A percentile compares a stretch with the other conserved stretches of the same genome.
phyloP scores from a whole-genome alignment of 2,329 filamentous ascomycete genomes.

The Colletotrichum plurivorum region DNA sequence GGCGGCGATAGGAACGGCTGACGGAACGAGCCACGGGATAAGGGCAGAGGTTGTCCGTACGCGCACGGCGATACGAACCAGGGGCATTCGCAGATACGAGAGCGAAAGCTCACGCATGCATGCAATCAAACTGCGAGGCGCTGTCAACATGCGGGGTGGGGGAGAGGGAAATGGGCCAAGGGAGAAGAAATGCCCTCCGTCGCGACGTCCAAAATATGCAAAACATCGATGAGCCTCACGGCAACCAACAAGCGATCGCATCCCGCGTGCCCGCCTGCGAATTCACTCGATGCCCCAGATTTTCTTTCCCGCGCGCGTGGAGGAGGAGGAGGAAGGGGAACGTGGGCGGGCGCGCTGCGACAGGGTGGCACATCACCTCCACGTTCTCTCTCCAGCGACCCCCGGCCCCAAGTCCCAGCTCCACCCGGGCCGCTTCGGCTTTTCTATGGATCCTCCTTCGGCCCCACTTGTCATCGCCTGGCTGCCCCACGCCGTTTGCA shows the following conservation, averaged over 20 bases:
- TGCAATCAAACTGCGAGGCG: neutral
- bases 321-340: neutral
- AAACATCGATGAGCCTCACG: constrained; percentile 1
- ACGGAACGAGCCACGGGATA: constrained; percentile 4
- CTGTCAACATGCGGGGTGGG: too few relatives aligned
- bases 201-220: neutral
- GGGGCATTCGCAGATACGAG: neutral
- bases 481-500: too few relatives aligned
- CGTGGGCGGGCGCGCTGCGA: constrained; percentile 1
- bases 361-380: neutral
- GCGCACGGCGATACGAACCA: neutral
- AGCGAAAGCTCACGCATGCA: neutral
- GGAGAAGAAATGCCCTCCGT: neutral
- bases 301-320: neutral
- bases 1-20: constrained; percentile 1
- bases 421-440: neutral
- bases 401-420: neutral
- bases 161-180: neutral
- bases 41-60: neutral
- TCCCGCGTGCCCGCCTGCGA: neutral
- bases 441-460: neutral
- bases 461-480: neutral
- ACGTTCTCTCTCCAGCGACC: neutral
- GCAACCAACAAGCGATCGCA: neutral
- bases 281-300: neutral